phyloP scores from a whole-genome alignment of 2,329 filamentous ascomycete species.

The Penicillium olsonii region DNA sequence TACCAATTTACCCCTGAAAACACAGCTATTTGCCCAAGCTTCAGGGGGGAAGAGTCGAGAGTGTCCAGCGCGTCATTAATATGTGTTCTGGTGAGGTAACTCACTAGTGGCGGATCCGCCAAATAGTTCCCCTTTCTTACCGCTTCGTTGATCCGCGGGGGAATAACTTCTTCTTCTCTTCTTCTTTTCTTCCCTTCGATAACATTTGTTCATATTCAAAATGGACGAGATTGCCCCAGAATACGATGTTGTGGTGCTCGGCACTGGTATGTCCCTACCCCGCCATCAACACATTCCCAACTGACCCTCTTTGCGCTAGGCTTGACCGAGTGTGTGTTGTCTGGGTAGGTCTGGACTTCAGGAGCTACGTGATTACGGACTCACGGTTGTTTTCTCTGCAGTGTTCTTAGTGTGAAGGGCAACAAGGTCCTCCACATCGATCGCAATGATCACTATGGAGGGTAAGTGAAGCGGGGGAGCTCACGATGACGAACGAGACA shows the following conservation, averaged over 20 bases:
- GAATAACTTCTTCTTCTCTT: conserved; percentile 25
- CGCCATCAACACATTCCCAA: conserved; percentile 30
- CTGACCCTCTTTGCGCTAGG: conserved; percentile 56
- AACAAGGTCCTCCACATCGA: conserved; percentile 99
- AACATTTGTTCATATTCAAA: conserved; percentile 38
- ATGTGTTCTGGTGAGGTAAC: conserved; percentile 12
- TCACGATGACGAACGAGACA: conserved; percentile 23
- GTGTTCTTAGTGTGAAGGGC: conserved; percentile 95
- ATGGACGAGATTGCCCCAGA: conserved; percentile 99
- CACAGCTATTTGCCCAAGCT: no score
- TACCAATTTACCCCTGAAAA: conserved; percentile 8
- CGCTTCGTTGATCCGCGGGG: conserved; percentile 32
- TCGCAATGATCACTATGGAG: conserved; percentile 97
- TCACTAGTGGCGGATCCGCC: conserved; percentile 30
- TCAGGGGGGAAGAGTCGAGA: conserved; percentile 9
- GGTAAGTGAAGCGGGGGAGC: conserved; percentile 60
- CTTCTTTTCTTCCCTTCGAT: conserved; percentile 17
- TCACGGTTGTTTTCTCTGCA: conserved; percentile 40
- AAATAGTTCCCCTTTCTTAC: conserved; percentile 29
- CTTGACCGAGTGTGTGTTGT: conserved; percentile 97
- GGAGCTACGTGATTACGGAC: conserved; percentile 18
- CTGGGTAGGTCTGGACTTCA: conserved; percentile 67
- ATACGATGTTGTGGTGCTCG: conserved; percentile 98
- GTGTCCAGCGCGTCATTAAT: neutral
- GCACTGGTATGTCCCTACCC: conserved; percentile 73